phyloP scores from a whole-genome alignment of 202 grass and related monocot genomes.

The Elaeis oleifera region DNA sequence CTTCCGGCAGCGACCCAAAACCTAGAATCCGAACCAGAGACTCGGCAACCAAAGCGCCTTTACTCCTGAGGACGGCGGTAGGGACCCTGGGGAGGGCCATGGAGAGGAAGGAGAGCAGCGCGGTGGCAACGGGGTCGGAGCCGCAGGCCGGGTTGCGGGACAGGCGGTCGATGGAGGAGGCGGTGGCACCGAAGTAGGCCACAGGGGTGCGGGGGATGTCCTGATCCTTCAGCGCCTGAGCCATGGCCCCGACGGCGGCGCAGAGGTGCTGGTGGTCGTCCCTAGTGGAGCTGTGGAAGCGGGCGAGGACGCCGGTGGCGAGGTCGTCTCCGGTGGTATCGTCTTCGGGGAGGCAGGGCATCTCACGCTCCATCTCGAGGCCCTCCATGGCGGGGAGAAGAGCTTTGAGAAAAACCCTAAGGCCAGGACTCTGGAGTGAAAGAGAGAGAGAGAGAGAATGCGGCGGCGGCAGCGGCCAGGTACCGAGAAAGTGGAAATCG shows the following conservation, averaged over 20 bases:
- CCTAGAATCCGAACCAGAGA: constrained; percentile 51
- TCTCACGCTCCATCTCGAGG: constrained; percentile 1
- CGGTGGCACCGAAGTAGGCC: constrained; percentile 61
- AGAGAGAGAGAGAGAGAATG: too few species aligned
- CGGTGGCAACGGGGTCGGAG: constrained; percentile 26
- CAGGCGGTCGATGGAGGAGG: constrained; percentile 40
- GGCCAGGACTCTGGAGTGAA: too few species aligned
- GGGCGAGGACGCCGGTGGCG: constrained; percentile 38
- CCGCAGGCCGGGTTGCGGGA: constrained; percentile 37
- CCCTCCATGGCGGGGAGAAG: background rate
- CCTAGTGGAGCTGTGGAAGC: constrained; percentile 39
- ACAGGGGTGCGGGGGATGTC: constrained; percentile 35
- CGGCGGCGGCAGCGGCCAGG: too few species aligned
- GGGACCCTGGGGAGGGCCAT: constrained; percentile 44
- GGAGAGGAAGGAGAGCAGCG: constrained; percentile 66
- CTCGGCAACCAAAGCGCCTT: constrained; percentile 40
- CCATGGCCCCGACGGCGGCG: constrained; percentile 59
- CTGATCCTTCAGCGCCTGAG: constrained; percentile 59
- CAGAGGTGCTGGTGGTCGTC: constrained; percentile 81
- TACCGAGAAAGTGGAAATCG: too few species aligned
- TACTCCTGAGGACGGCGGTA: constrained; percentile 30
- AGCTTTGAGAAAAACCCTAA: too few species aligned
- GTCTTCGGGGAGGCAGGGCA: background rate
- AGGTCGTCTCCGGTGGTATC: constrained; percentile 37
- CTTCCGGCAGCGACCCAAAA: constrained; percentile 49